Evolutionary conservation across 1,284 basidiomycete genomes (phyloP).

Genomic region (Cryptococcus amylolentus): DNA sequence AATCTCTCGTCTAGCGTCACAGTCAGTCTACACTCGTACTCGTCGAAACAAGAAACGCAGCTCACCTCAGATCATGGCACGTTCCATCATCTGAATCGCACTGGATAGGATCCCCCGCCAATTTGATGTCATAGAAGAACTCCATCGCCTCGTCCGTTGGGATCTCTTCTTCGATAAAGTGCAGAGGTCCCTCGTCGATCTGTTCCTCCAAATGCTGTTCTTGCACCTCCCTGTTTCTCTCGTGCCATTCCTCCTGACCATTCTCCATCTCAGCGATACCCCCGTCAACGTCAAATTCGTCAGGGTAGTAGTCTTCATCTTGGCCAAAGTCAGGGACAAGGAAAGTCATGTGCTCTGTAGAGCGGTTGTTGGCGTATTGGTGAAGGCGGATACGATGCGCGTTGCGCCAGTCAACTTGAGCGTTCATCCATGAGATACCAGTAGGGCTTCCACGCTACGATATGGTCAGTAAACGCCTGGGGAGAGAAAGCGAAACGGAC

Average conservation of each 20-base stretch:
- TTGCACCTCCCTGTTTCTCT: slow-evolving; percentile 40
- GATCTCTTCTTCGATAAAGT: slow-evolving; percentile 17
- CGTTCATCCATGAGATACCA: slow-evolving; percentile 51
- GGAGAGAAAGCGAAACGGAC: slow-evolving; percentile 22
- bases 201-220: slow-evolving; percentile 43
- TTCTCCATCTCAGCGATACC: neutral
- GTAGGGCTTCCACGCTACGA: slow-evolving; percentile 48
- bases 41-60: neutral
- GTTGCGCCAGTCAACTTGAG: slow-evolving; percentile 47
- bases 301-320: neutral
- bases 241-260: neutral
- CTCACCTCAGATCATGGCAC: slow-evolving; percentile 34
- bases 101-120: slow-evolving; percentile 42
- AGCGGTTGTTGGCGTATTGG: slow-evolving; percentile 44
- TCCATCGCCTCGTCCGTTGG: slow-evolving; percentile 18
- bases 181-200: slow-evolving; percentile 34
- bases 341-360: slow-evolving; percentile 15
- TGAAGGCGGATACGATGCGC: slow-evolving; percentile 52
- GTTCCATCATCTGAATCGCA: slow-evolving; percentile 45
- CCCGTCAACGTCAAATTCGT: neutral
- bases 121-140: slow-evolving; percentile 45
- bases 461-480: neutral
- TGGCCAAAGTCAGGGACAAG: slow-evolving; percentile 34
- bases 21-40: neutral
- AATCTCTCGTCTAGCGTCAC: slow-evolving; percentile 30